Base-by-base conservation (phyloP, 106 monocot genomes). In the Acorus calamus region DNA sequence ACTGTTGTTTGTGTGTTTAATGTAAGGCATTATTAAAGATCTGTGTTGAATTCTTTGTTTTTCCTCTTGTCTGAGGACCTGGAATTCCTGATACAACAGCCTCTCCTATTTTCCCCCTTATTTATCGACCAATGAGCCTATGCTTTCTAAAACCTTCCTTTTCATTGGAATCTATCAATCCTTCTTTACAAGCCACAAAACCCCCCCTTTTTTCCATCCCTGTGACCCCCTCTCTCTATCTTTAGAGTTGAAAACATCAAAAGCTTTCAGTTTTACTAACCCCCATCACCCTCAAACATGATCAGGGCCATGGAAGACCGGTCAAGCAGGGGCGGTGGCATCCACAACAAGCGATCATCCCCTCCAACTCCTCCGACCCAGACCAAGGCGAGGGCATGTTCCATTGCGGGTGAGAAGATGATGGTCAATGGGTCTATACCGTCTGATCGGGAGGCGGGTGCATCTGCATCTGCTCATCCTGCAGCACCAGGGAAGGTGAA, bases 291-390 rank as follows among this genome's bases (percentile, higher is more conserved):
- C 2, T 58, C 11, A 28, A 4, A 43, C 64, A 78, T 84, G 85
- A 83, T 76, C 79, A 89, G 85, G 82, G 61, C 4, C 77, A 56
- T 61, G 5, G 81, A 81, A 44, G 81, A 79, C 11, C 65, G 73
- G 73, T 71, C 85, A 28, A 28, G 28, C 28, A 28, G 28, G 28
- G 28, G 28, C 41, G 12, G 60, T 64, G 70, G 71, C 59, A 3
- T 43, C 4, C 46, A 47, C 8, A 81, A 81, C 46, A 82, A 76
- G 72, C 52, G 75, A 72, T 73, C 71, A 7, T 76, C 76, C 10
- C 65, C 79, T 3, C 69, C 75, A 5, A 51, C 63, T 7, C 69
- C 57, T 3, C 49, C 50, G 10, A 62, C 48, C 55, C 13, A 43
- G 46, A 44, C 53, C 56, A 67, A 62, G 11, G 62, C 55, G 60